Conservation (phyloP, 2,329 filamentous ascomycete species). For the Cercospora citrullina region DNA sequence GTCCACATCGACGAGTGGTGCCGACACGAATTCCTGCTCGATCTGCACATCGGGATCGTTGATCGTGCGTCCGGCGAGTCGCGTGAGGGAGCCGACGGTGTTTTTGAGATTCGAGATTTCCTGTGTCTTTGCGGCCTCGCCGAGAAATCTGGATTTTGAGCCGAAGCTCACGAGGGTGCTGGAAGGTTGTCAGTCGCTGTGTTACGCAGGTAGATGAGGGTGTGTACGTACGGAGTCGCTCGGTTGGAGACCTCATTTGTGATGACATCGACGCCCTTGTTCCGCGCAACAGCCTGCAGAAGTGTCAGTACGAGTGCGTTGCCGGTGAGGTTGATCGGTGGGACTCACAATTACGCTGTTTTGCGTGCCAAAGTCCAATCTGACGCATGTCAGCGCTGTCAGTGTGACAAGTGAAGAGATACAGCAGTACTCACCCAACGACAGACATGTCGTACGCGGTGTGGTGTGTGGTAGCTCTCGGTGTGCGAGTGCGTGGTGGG, state of each 20-base stretch:
- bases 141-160: constrained; percentile 88
- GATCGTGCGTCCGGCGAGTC: constrained; percentile 82
- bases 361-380: constrained; percentile 88
- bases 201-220: not conserved
- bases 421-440: constrained; percentile 15
- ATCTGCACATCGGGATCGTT: constrained; percentile 89
- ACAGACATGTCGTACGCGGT: constrained; percentile 17
- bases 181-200: constrained; percentile 41
- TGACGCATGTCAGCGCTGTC: constrained; percentile 15
- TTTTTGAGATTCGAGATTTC: constrained; percentile 99
- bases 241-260: constrained; percentile 99
- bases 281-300: constrained; percentile 77
- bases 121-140: constrained; percentile 95
- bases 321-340: not conserved
- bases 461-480: constrained; percentile 5
- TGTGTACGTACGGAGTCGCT: constrained; percentile 81
- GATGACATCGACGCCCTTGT: constrained; percentile 98
- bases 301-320: constrained; percentile 22
- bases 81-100: constrained; percentile 90
- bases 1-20: constrained; percentile 81
- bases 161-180: constrained; percentile 84
- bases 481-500: constrained; percentile 12
- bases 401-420: not conserved
- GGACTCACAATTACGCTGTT: constrained; percentile 75
- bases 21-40: constrained; percentile 88